Evolutionary conservation across 1,139 yeast genomes (phyloP).

Genomic region (Kodamaea alishanica): DNA sequence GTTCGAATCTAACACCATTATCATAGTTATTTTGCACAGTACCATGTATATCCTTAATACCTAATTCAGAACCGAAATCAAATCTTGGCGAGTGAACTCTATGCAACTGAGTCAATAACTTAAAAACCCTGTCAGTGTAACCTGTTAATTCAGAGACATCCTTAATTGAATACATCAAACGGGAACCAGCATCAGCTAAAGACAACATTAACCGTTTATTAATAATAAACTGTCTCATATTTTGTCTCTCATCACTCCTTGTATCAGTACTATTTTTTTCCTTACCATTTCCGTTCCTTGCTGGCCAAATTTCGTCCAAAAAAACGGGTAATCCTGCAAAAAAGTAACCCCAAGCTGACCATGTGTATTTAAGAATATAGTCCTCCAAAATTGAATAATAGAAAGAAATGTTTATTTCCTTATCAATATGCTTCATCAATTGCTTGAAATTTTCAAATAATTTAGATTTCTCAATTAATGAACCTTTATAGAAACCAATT

Average conservation of each 20-base stretch:
- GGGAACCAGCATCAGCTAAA: constrained; percentile 94
- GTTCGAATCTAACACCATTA: constrained; percentile 76
- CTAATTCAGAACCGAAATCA: constrained; percentile 57
- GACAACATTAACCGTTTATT: constrained; percentile 88
- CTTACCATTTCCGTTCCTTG: constrained; percentile 13
- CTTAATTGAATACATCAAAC: constrained; percentile 91
- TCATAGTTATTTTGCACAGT: constrained; percentile 72
- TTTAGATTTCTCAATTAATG: constrained; percentile 71
- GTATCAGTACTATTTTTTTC: constrained; percentile 1
- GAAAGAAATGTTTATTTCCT: constrained; percentile 50
- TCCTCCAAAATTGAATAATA: constrained; percentile 76
- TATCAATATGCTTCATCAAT: constrained; percentile 44
- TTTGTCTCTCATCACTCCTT: constrained; percentile 42
- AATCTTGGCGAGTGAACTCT: constrained; percentile 73
- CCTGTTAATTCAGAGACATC: constrained; percentile 92
- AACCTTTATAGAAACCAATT: constrained; percentile 91
- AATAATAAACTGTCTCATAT: constrained; percentile 85
- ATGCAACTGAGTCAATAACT: constrained; percentile 70
- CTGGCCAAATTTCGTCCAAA: constrained; percentile 43
- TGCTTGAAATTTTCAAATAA: constrained; percentile 56
- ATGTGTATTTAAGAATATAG: constrained; percentile 81
- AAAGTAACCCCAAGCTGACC: constrained; percentile 92
- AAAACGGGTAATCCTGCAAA: constrained; percentile 86
- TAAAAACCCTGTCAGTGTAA: constrained; percentile 81
- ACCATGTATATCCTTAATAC: constrained; percentile 62